Conservation (phyloP, 2,329 filamentous ascomycete species). For the Microdochium paspali region DNA sequence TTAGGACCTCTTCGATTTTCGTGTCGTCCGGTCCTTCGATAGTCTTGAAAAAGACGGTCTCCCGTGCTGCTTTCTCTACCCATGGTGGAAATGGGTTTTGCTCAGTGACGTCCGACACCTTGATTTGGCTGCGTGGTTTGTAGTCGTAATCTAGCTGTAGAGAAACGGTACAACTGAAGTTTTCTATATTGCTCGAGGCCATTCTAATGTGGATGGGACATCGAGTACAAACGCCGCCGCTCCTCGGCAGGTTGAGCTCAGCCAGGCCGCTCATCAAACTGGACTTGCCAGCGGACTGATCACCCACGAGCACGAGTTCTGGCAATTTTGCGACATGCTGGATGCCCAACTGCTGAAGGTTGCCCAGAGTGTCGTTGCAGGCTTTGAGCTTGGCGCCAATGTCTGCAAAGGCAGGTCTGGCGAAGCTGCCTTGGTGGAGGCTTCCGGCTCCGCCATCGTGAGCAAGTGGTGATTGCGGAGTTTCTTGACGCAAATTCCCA, state of each 20-base stretch:
- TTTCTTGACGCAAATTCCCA: neutral
- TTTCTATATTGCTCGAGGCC: conserved; percentile 37
- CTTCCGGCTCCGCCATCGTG: conserved; percentile 17
- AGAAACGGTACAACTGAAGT: conserved; percentile 61
- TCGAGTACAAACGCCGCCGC: conserved; percentile 65
- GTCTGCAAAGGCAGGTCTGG: conserved; percentile 31
- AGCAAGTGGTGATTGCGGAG: conserved; percentile 9
- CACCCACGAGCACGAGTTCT: conserved; percentile 74
- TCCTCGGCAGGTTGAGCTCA: conserved; percentile 63
- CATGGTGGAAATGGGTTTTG: conserved; percentile 56
- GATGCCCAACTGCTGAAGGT: conserved; percentile 64
- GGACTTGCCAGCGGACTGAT: conserved; percentile 79
- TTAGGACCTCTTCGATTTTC: conserved; percentile 58
- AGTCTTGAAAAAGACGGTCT: conserved; percentile 50
- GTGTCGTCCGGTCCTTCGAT: conserved; percentile 40
- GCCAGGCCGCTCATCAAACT: conserved; percentile 51
- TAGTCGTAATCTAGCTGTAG: conserved; percentile 58
- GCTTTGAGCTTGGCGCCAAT: conserved; percentile 56
- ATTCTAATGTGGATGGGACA: conserved; percentile 76
- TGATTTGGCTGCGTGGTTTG: conserved; percentile 30
- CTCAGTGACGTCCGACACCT: conserved; percentile 35
- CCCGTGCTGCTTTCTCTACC: conserved; percentile 35
- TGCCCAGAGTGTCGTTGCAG: conserved; percentile 55
- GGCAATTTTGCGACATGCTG: conserved; percentile 63
- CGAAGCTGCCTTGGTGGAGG: conserved; percentile 19